Evolutionary conservation across 495 filamentous ascomycete genomes (phyloP), one percentile per base, ranked within the genome.

Genomic region (Talaromyces wortmannii): DNA sequence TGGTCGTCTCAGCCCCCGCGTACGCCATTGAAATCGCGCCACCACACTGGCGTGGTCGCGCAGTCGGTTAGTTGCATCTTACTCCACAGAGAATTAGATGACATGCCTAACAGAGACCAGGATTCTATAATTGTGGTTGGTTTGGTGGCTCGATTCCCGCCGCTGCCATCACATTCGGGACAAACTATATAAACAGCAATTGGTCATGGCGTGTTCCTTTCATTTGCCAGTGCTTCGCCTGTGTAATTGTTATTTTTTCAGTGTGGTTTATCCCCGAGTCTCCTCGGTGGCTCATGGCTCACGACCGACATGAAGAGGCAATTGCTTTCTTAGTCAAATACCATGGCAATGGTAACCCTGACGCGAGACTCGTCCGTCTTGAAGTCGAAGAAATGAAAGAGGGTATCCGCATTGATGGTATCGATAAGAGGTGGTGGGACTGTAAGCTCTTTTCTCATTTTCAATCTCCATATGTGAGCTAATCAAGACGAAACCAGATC

Each of bases 11-110:
- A 6, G 89, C 85, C 0, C 89, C 87, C 1, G 81, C 84, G 18
- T 92, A 91, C 59, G 83, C 89, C 17, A 82, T 87, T 23, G 89
- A 92, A 66, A 86, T 91, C 61, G 76, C 84, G 12, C 88, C 89
- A 53, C 88, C 89, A 4, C 82, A 83, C 16, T 88, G 83, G 69
- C 82, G 89, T 59, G 87, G 86, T 17, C 66, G 49, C 58, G 66
- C 81, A 80, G 50, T 70, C 83, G 82, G 78, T 32, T 40, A 40
- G 36, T 8, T 40, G n/a, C 36, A 10, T 40, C 2, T 40, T 10
- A 40, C 5, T 2, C 36, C 36, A 10, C 13, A 40, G 8, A 13
- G 36, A 40, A 8, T 10, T 5, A 40, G 36, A 40, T 8, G 36
- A 13, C 2, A 13, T 13, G 13, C 36, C 13, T 8, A 40, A 8